Base-by-base conservation (phyloP, 345 rosid species). In the Eucalyptus polybractea region DNA sequence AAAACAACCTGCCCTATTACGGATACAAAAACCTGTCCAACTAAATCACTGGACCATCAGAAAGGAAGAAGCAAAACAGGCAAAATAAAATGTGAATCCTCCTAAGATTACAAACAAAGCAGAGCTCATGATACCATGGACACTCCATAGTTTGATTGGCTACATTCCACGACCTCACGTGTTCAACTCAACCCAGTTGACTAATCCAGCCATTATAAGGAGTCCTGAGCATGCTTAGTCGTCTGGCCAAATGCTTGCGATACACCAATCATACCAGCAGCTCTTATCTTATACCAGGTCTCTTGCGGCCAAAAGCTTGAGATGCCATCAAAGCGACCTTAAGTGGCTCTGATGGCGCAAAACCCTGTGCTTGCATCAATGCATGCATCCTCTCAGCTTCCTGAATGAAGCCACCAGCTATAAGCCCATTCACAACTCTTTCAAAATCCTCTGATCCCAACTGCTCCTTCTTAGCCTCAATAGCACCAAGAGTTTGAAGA, bases 401-500 rank as follows among this genome's bases (percentile, higher is more conserved):
- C 91, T 94, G 92, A 89, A 89, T 87, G 89, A 97, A 96, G 51
- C 98, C 96, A 76, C 97, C 96, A 10, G 49, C 93, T 24, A 89
- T 86, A 87, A 98, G 96, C 89, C 95, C 98, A 11, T 87, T 83
- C 88, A 95, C 90, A 69, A 94, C 91, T 90, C 92, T 96, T 89
- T 95, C 95, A 89, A 97, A 96, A 54, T 98, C 97, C 19, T 51
- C 49, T 2, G 91, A 86, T 47, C 90, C 91, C 93, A 98, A 50
- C 92, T 96, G 95, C 62, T 93, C 93, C 87, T 93, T 90, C 92
- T 90, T 93, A 62, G 93, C 88, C 89, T 90, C 95, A 53, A 94
- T 37, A 44, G 90, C 94, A 69, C 97, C 97, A 49, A 96, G 94
- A 69, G 95, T 92, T 91, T 96, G 97, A 86, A 96, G 96, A 80